Evolutionary conservation across 2,329 filamentous ascomycete genomes (phyloP), one percentile per base, ranked within the genome.

Genomic region (Stromatinia cepivora): DNA sequence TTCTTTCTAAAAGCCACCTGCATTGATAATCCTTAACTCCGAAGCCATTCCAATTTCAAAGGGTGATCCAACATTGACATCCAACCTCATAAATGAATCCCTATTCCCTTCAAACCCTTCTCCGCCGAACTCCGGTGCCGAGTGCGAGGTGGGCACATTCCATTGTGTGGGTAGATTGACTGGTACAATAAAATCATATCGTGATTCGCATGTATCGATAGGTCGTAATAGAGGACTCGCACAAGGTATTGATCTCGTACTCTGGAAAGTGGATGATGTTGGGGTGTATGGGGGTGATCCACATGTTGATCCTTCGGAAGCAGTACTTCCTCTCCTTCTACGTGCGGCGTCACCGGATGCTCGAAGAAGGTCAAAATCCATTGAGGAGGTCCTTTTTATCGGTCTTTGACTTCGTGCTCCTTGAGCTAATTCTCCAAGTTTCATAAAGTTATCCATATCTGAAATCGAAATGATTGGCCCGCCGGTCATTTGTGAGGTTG

Each of bases 391-490:
- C 15, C 34, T 56, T 36, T 69, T 69, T 53, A 69, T 54, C 10
- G 67, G 67, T 45, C 53, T 53, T 17, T 69, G 59, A 31, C 31
- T 48, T 25, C 67, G 42, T 52, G 53, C 53, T 3, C 28, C 17
- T 58, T 69, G 67, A 17, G 67, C 67, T 39, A 34, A 66, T 66
- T 69, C 67, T 31, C 67, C 67, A 3, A 66, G 31, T n/a, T 42
- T 56, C 59, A 66, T 65, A 36, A 69, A 66, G 9, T 52, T 57
- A 6, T 69, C 67, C 53, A 69, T 69, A 34, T 69, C 67, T 15
- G 67, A 57, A 20, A 66, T 69, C 10, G 67, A 69, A 42, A 69
- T 69, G 8, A 69, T 69, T 10, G 67, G 67, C 13, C 67, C 67
- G 17, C 67, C 67, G 20, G 22, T 31, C 25, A 53, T 58, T 36